Evolutionary conservation across 805 yeast species (phyloP).

Genomic region (Phaffomyces opuntiae): DNA sequence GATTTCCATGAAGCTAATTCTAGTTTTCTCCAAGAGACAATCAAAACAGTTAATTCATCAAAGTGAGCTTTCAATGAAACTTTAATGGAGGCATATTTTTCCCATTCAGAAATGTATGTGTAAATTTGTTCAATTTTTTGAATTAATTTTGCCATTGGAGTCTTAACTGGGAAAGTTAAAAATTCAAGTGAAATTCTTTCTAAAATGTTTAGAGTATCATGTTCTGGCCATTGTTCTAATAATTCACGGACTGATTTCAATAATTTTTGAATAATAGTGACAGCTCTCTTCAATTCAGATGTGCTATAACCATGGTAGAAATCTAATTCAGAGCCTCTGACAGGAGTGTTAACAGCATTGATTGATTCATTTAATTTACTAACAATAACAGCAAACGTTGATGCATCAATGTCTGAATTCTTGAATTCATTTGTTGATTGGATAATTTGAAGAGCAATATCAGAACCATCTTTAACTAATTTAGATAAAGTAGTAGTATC

Average conservation of each 20-base stretch:
- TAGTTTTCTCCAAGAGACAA: slow-evolving; percentile 85
- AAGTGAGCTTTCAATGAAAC: slow-evolving; percentile 55
- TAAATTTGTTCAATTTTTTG: slow-evolving; percentile 84
- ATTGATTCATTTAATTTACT: slow-evolving; percentile 28
- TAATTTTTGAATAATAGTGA: slow-evolving; percentile 37
- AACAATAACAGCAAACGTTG: slow-evolving; percentile 31
- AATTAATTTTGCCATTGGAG: slow-evolving; percentile 72
- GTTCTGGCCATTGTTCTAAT: slow-evolving; percentile 84
- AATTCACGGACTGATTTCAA: slow-evolving; percentile 40
- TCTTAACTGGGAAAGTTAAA: slow-evolving; percentile 48
- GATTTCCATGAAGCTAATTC: slow-evolving; percentile 84
- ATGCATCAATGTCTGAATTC: slow-evolving; percentile 19
- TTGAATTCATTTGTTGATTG: slow-evolving; percentile 19
- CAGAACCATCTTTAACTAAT: slow-evolving; percentile 36
- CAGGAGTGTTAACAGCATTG: slow-evolving; percentile 22
- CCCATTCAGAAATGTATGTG: slow-evolving; percentile 85
- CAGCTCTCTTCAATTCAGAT: slow-evolving; percentile 55
- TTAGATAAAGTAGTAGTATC: slow-evolving; percentile 15
- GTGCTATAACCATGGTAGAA: slow-evolving; percentile 63
- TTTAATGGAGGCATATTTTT: slow-evolving; percentile 77
- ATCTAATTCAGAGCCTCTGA: slow-evolving; percentile 32
- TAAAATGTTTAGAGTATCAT: slow-evolving; percentile 75
- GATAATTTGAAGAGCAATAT: slow-evolving; percentile 24
- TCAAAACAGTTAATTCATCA: slow-evolving; percentile 53
- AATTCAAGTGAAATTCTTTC: slow-evolving; percentile 59